Base-by-base conservation (phyloP, 805 yeast genomes). In the Lachancea meyersii region DNA sequence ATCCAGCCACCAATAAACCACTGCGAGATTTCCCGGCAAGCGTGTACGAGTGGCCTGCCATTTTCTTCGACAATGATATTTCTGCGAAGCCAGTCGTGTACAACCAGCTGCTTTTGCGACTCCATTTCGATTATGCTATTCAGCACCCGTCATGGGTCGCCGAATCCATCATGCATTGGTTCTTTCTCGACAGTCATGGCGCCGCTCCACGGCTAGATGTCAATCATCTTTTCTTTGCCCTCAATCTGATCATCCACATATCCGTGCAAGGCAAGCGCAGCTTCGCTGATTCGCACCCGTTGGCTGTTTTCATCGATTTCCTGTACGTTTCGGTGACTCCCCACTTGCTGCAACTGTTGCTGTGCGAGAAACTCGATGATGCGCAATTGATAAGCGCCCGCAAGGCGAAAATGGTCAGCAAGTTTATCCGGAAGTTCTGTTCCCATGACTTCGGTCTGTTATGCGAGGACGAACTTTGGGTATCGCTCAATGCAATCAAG, bases 401-500 rank as follows among this genome's bases (percentile, higher is more conserved):
- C 13, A 42, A 37, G 23, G 30, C 36, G 9, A 26, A 38, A 13
- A 37, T 46, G 5, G 32, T 48, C 13, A 40, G 36, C 14, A 27
- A 41, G 19, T 55, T 47, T 31, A 33, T 50, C 19, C 18, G 24
- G 17, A 43, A 46, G 18, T 50, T 44, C 19, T 51, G 52, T 33
- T 22, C 45, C 10, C 33, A 37, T 14, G 45, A 31, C n/a, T 35
- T 28, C 9, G 36, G 31, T 19, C 36, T 44, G 19, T 40, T 58
- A 14, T 57, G 60, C 10, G 48, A 49, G 30, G 52, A 54, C 8
- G 38, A 32, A 9, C 38, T 58, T 8, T 58, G 63, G 63, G 30
- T 37, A 13, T 11, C 44, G 8, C 32, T 58, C n/a, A 40, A 48
- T 21, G 27, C 40, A 4, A 40, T 50, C 10, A 49, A 52, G 13